Base-by-base conservation (phyloP, 2,329 filamentous ascomycete species). In the Alternaria sp. region DNA sequence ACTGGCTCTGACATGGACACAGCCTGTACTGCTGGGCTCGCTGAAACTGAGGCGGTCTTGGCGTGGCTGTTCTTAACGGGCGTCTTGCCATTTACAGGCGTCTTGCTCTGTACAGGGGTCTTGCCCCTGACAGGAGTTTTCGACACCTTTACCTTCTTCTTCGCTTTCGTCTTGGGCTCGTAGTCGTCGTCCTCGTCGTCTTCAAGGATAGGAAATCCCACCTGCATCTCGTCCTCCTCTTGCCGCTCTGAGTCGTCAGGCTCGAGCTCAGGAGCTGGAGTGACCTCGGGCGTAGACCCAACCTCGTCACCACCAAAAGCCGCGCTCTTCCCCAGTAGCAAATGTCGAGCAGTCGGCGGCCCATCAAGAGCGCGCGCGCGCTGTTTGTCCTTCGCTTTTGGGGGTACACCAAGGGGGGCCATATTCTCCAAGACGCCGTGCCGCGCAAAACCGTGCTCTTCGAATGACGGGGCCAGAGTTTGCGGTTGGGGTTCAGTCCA, bases 391-490 rank as follows among this genome's bases (percentile, higher is more conserved):
- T 86, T 84, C 46, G 84, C 79, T 23, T 83, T 84, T 11, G 93
- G 93, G 67, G 88, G 82, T 54, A 88, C 84, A 39, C 93, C 93
- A 55, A 97, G 80, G 26, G 93, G 89, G 52, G 88, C 88, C 93
- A 96, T 96, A 70, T 89, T 89, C 77, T 91, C 89, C 58, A 96
- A 82, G 17, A 96, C 90, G 63, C 91, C 91, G 75, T 88, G 86
- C 48, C 89, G 84, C 70, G 89, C 82, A 67, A 95, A 84, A 42
- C 90, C 90, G 74, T 85, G 82, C 67, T 96, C 92, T 80, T 91
- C 87, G 73, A 89, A 96, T 74, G 90, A 94, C 10, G 93, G 83
- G 45, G 80, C 80, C 45, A 83, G 81, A 46, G 77, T 72, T 57
- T 83, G 81, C 45, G 85, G 70, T 36, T 82, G 76, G 48, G 87